phyloP scores from a whole-genome alignment of 306 rosid species.

The Lathyrus sativus region DNA sequence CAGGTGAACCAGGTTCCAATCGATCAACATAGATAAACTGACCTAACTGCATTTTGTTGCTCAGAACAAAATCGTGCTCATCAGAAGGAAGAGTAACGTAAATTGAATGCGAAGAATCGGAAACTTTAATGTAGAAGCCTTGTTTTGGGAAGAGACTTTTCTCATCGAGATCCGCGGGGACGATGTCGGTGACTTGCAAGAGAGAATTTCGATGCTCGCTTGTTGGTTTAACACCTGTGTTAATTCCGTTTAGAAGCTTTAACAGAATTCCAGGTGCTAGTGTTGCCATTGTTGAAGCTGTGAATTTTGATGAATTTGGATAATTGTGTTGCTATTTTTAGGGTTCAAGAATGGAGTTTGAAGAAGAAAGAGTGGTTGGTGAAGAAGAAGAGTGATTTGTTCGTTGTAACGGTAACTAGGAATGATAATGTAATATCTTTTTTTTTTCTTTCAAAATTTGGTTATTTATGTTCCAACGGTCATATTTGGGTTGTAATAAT shows the following conservation, averaged over 20 bases:
- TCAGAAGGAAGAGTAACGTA: conserved; percentile 80
- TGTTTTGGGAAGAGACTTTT: conserved; percentile 73
- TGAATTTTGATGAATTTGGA: neutral
- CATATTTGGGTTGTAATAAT: conserved; percentile 35
- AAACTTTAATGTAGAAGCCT: conserved; percentile 81
- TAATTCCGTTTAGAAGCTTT: conserved; percentile 76
- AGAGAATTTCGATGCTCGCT: conserved; percentile 84
- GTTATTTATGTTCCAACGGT: conserved; percentile 61
- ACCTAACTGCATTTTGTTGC: conserved; percentile 88
- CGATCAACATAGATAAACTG: conserved; percentile 83
- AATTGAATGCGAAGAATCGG: conserved; percentile 85
- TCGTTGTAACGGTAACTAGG: conserved; percentile 58
- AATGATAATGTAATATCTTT: neutral
- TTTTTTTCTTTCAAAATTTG: conserved; percentile 45
- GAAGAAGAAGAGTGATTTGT: neutral
- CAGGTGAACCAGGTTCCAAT: conserved; percentile 85
- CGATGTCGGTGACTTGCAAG: conserved; percentile 85
- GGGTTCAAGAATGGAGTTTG: conserved; percentile 5
- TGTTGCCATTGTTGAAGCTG: conserved; percentile 53
- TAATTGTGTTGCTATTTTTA: neutral
- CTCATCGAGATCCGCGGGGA: conserved; percentile 88
- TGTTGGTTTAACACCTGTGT: conserved; percentile 68
- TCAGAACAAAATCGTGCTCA: conserved; percentile 76
- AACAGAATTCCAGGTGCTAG: conserved; percentile 81
- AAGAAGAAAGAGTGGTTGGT: neutral